phyloP scores from a whole-genome alignment of 768 basidiomycete genomes.

The Paxillus rubicundulus region DNA sequence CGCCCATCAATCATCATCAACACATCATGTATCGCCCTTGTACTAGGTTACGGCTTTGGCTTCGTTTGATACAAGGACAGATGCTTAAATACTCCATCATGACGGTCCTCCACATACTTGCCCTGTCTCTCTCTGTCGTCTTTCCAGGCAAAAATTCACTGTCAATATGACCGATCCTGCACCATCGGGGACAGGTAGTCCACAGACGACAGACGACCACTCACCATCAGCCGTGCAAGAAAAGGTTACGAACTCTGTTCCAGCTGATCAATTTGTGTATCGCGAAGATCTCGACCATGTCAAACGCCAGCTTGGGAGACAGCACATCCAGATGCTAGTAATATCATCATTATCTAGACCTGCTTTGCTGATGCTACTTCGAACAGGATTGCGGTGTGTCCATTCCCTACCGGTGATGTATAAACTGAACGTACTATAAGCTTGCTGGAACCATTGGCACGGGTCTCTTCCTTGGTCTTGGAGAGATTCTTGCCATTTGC shows the following conservation, averaged over 20 bases:
- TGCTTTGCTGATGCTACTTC: background rate
- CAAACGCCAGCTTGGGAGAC: conserved; percentile 17
- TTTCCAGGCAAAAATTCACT: background rate
- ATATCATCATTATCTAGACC: background rate
- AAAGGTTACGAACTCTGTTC: background rate
- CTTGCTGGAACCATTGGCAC: conserved; percentile 32
- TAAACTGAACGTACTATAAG: conserved; percentile 9
- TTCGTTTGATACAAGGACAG: too few species aligned
- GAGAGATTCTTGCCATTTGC: conserved; percentile 23
- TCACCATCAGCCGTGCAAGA: background rate
- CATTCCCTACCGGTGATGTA: background rate
- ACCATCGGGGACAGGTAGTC: background rate
- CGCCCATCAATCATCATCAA: too few species aligned
- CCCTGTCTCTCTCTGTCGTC: too few species aligned
- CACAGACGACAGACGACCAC: background rate
- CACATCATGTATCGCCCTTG: too few species aligned
- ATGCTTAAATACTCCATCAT: too few species aligned
- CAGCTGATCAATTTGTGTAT: conserved; percentile 14
- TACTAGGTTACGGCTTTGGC: too few species aligned
- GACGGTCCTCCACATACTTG: too few species aligned
- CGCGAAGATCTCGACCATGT: conserved; percentile 13
- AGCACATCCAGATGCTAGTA: conserved; percentile 20
- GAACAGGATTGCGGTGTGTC: conserved; percentile 21
- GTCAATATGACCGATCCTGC: background rate
- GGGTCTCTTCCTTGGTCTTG: conserved; percentile 31